Evolutionary conservation across 805 yeast species (phyloP), one percentile per base, ranked within the genome.

Genomic region (Citeromyces matritensis): DNA sequence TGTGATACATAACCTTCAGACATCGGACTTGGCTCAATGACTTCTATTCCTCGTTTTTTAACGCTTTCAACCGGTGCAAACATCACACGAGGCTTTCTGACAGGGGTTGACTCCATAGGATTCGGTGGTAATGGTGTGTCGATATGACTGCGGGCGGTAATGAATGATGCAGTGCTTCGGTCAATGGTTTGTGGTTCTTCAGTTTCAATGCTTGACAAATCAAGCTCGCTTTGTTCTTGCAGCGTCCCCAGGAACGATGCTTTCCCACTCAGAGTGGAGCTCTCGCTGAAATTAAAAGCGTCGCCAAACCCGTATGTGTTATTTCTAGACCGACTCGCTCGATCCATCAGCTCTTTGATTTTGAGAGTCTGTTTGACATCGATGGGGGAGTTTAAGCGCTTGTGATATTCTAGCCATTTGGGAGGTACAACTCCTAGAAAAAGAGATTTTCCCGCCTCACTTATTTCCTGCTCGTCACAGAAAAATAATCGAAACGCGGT

Each of bases 341-440:
- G 4, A 10, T 27, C 29, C 15, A 10, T 11, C 10, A 9, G 23
- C 11, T 15, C 9, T 6, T 21, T 11, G 17, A 15, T 8, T 27
- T 27, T 11, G 4, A 11, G 21, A 11, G 29, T 9, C 19, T 27
- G 9, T 13, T 27, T 10, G 8, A 10, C 8, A 13, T 21, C 9
- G 13, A 9, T 27, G 29, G 19, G 29, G n/a, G 11, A 21, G 11
- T 27, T 27, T 17, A 17, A 23, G n/a, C 34, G 26, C 23, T 32
- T 23, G 14, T 12, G 17, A 23, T n/a, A 10, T 3, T 6, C 21
- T 7, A 27, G 23, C 34, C 34, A 32, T 9, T 23, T 8, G 7
- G 13, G 23, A 13, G 86, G 88, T 2, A 74, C 46, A 1, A 61
- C 57, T 0, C 88, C 88, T 5, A 80, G 39, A 6, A 76, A 51